Conservation (phyloP, 495 filamentous ascomycete species). For the Penicillium coprophilum region DNA sequence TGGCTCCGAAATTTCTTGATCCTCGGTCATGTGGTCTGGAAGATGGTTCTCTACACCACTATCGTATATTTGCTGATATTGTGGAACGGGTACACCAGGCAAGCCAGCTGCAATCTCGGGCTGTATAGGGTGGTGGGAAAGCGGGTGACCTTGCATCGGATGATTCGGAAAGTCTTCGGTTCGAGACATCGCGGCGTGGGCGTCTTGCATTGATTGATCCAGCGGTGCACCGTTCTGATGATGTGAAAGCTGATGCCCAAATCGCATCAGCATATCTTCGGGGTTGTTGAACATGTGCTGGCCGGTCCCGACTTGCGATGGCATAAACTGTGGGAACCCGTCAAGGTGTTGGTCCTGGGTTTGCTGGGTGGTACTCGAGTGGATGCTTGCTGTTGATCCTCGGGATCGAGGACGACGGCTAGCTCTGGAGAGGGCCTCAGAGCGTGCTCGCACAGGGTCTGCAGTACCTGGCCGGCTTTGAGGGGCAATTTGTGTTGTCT, state of each 20-base stretch:
- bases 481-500: conserved; percentile 39
- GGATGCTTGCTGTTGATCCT: conserved; percentile 82
- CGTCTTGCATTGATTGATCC: conserved; percentile 51
- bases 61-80: conserved; percentile 59
- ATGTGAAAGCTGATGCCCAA: conserved; percentile 57
- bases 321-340: conserved; percentile 49
- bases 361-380: conserved; percentile 66
- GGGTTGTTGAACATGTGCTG: conserved; percentile 54
- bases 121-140: conserved; percentile 43
- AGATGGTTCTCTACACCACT: conserved; percentile 68
- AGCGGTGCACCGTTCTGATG: conserved; percentile 50
- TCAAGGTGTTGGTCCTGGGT: conserved; percentile 62
- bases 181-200: conserved; percentile 48
- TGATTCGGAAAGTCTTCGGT: conserved; percentile 49
- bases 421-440: conserved; percentile 59
- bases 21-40: conserved; percentile 59
- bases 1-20: conserved; percentile 63
- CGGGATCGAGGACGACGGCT: conserved; percentile 70
- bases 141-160: conserved; percentile 45
- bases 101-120: conserved; percentile 35
- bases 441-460: conserved; percentile 54
- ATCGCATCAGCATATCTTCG: conserved; percentile 64
- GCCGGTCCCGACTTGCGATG: conserved; percentile 53
- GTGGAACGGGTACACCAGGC: conserved; percentile 43
- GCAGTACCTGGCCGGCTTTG: conserved; percentile 48